Conservation (phyloP, 192 early-diverging fungal species). For the Rhizophlyctis rosea region DNA sequence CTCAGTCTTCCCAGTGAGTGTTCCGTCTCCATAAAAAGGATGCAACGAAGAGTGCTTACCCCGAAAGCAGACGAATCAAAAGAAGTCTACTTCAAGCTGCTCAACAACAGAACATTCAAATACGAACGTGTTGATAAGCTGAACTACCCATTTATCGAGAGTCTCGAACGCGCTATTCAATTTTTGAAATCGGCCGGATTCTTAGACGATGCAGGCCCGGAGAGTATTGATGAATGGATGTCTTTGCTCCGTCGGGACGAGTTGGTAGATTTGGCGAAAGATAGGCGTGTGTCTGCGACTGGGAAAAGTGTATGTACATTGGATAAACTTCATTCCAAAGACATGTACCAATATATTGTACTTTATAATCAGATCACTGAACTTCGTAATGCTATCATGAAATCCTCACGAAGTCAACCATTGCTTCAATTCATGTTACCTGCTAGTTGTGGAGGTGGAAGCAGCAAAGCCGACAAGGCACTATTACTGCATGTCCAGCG, state of each 20-base stretch:
- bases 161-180: not conserved
- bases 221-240: not conserved
- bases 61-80: not conserved
- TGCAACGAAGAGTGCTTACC: not conserved
- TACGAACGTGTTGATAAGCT: not conserved
- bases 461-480: not conserved
- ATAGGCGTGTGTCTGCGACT: not conserved
- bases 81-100: not conserved
- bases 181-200: not conserved
- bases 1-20: not conserved
- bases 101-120: not conserved
- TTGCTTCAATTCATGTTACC: too few species aligned
- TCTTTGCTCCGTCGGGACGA: not conserved
- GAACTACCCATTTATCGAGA: not conserved
- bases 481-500: not conserved
- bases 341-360: too few species aligned
- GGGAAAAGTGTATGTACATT: constrained; percentile 1
- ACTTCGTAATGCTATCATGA: too few species aligned
- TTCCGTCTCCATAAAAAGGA: not conserved
- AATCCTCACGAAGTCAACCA: too few species aligned
- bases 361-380: too few species aligned
- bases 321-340: too few species aligned
- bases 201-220: not conserved
- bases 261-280: not conserved
- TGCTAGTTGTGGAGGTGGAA: too few species aligned